These are phyloP conservation scores for Colletotrichum echinochloae DNA, from an alignment of 2,329 filamentous ascomycete species.

Conservation along the genomic window DNA sequence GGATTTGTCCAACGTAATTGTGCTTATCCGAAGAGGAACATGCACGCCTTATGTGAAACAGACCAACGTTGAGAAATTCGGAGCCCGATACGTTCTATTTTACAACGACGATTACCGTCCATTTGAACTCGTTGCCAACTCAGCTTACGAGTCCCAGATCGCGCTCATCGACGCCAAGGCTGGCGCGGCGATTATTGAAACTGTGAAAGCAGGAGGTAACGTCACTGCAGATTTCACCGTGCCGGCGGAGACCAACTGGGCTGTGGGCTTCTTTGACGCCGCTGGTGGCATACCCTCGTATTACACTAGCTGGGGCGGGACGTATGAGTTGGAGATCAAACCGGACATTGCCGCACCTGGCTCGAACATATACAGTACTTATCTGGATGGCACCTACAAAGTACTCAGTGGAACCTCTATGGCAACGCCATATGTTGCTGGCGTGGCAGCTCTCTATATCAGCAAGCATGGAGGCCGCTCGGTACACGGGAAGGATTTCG, in stretches of 20 bases:
- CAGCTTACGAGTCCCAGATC: slow-evolving; percentile 37
- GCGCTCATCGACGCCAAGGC: slow-evolving; percentile 44
- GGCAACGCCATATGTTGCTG: slow-evolving; percentile 60
- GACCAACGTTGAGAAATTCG: slow-evolving; percentile 44
- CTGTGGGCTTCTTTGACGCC: slow-evolving; percentile 42
- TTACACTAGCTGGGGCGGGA: slow-evolving; percentile 58
- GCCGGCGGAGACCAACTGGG: slow-evolving; percentile 16
- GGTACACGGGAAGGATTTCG: slow-evolving; percentile 48
- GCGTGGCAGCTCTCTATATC: slow-evolving; percentile 55
- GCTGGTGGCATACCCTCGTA: slow-evolving; percentile 52
- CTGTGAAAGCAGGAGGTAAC: slow-evolving; percentile 41
- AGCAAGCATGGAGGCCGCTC: slow-evolving; percentile 50
- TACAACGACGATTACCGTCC: slow-evolving; percentile 45
- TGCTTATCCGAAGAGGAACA: slow-evolving; percentile 50
- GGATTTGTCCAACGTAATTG: slow-evolving; percentile 44
- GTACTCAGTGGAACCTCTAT: slow-evolving; percentile 62
- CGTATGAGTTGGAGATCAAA: slow-evolving; percentile 57
- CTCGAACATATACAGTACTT: slow-evolving; percentile 59
- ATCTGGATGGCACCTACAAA: slow-evolving; percentile 50
- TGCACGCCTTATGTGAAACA: slow-evolving; percentile 48
- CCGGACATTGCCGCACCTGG: slow-evolving; percentile 58
- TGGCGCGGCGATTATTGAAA: slow-evolving; percentile 46
- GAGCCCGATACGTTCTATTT: slow-evolving; percentile 46
- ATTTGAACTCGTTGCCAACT: slow-evolving; percentile 28
- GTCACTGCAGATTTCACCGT: slow-evolving; percentile 38